These are phyloP conservation scores for Starmerella riodocensis DNA, from an alignment of 805 yeast species.

Conservation along the genomic window DNA sequence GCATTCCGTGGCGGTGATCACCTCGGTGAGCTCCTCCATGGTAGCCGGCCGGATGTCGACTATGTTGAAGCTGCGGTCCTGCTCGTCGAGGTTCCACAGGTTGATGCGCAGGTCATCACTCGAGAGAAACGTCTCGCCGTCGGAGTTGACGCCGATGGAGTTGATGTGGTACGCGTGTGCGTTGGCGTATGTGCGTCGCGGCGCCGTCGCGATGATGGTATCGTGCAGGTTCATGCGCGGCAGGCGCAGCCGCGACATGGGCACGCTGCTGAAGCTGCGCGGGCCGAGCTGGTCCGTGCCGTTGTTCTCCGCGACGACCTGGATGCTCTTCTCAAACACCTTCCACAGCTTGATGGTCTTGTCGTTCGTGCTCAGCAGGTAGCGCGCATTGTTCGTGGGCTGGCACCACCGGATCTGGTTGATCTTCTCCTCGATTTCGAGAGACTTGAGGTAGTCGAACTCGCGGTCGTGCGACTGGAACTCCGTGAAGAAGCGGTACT, in stretches of 20 bases:
- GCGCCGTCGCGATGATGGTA: constrained; percentile 87
- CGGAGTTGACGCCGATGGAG: constrained; percentile 86
- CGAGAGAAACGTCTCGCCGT: constrained; percentile 86
- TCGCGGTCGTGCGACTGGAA: constrained; percentile 98
- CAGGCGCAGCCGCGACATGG: constrained; percentile 41
- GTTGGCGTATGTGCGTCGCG: constrained; percentile 79
- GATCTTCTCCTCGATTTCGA: constrained; percentile 96
- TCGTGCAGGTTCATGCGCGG: constrained; percentile 91
- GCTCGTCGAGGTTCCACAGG: constrained; percentile 86
- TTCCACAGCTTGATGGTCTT: constrained; percentile 99
- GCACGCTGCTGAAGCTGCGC: constrained; percentile 19
- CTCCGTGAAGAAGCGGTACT: constrained; percentile 89
- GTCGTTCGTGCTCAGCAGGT: constrained; percentile 82
- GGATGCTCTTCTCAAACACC: constrained; percentile 78
- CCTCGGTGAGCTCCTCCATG: constrained; percentile 98
- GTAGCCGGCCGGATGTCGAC: constrained; percentile 96
- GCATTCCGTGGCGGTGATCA: constrained; percentile 90
- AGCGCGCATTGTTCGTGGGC: constrained; percentile 79
- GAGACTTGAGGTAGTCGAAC: constrained; percentile 86
- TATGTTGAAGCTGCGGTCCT: constrained; percentile 91
- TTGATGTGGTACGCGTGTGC: constrained; percentile 98
- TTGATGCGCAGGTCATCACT: constrained; percentile 92
- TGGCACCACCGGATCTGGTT: constrained; percentile 95
- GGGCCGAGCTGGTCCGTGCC: constrained; percentile 36
- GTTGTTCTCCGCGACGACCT: constrained; percentile 85